Percentiles rank a stretch among this genome's conserved stretches.
Evolutionary conservation across 371 early-diverging fungal genomes (phyloP).

Genomic region (Rhizopus sp.): DNA sequence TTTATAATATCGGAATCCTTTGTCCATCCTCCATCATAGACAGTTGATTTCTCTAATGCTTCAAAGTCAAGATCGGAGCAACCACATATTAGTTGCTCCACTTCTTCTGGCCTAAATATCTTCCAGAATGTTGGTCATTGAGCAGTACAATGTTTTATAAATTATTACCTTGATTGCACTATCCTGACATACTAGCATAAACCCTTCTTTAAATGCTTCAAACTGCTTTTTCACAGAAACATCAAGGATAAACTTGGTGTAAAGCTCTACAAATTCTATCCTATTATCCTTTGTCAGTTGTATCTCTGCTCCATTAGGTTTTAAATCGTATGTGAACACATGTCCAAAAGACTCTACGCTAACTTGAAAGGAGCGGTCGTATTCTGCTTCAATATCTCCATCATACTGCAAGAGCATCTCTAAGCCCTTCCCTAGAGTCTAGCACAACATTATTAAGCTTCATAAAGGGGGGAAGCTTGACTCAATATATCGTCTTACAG

Average conservation of each 20-base stretch:
- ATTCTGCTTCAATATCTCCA: constrained; percentile 59
- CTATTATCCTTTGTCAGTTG: constrained; percentile 68
- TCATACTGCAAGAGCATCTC: constrained; percentile 57
- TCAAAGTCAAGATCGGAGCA: constrained; percentile 86
- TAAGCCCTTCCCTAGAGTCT: constrained; percentile 69
- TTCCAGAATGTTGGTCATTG: constrained; percentile 21
- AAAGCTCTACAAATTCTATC: constrained; percentile 72
- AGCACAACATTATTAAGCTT: background rate
- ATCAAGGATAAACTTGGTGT: constrained; percentile 73
- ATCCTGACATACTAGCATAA: constrained; percentile 84
- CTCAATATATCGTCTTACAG: constrained; percentile 38
- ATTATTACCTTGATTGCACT: constrained; percentile 68
- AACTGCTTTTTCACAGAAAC: constrained; percentile 79
- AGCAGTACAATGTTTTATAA: no score
- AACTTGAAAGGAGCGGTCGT: constrained; percentile 71
- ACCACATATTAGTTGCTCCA: constrained; percentile 96
- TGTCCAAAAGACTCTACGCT: constrained; percentile 69
- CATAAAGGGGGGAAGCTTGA: background rate
- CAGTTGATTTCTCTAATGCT: constrained; percentile 80
- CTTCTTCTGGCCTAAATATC: constrained; percentile 92
- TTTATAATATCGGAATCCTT: constrained; percentile 65
- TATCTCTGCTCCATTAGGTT: constrained; percentile 62
- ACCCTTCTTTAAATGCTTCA: constrained; percentile 87
- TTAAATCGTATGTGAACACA: constrained; percentile 56
- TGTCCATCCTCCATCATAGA: constrained; percentile 88